Conservation (phyloP, 2,329 filamentous ascomycete genomes). For the Penicillium janthinellum region DNA sequence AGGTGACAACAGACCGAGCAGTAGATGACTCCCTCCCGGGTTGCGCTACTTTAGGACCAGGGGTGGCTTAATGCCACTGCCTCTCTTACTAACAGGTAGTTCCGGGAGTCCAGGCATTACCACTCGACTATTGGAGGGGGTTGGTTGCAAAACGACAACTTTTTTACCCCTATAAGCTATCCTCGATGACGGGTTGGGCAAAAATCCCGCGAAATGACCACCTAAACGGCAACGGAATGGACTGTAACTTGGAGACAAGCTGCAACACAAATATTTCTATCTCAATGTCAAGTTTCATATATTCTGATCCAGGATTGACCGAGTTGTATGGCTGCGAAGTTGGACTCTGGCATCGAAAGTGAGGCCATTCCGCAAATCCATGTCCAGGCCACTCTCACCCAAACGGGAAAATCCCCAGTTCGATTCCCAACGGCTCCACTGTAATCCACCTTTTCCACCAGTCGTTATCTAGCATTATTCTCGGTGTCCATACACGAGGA, state of each 20-base stretch:
- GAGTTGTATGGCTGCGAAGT: background rate
- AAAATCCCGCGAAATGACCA: background rate
- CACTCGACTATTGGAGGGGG: slow-evolving; percentile 5
- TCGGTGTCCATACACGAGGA: background rate
- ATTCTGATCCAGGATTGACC: background rate
- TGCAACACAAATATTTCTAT: background rate
- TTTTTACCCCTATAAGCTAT: background rate
- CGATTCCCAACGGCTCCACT: background rate
- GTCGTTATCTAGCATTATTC: background rate
- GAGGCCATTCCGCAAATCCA: background rate
- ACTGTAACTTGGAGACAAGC: background rate
- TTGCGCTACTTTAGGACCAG: background rate
- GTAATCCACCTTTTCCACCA: background rate
- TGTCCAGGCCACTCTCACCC: background rate
- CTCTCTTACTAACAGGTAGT: slow-evolving; percentile 1
- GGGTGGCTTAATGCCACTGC: background rate
- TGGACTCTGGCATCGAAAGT: background rate
- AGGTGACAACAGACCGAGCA: background rate
- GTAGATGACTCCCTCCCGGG: background rate
- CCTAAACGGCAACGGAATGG: background rate
- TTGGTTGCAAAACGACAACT: background rate
- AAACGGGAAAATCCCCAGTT: background rate
- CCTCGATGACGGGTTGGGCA: background rate
- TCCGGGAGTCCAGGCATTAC: background rate
- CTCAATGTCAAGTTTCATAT: background rate